Evolutionary conservation across 331 rosid genomes (phyloP).

Genomic region (Saraca asoca): DNA sequence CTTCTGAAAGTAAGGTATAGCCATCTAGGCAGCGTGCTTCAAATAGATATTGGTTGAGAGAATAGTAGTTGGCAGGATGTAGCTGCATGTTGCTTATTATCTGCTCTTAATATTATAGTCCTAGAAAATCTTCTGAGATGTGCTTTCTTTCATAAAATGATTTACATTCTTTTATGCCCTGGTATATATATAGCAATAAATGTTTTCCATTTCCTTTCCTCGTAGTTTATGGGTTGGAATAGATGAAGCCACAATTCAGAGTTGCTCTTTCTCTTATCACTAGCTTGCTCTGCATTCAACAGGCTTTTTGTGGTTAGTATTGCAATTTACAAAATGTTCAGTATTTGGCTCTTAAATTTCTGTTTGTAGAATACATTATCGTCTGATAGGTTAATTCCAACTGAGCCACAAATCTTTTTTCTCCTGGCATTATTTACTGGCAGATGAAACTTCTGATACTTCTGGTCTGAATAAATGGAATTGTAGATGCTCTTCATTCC

Average conservation of each 20-base stretch:
- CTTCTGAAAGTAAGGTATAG: constrained; percentile 8
- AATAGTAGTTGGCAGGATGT: constrained; percentile 18
- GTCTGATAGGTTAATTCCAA: constrained; percentile 17
- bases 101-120: constrained; percentile 11
- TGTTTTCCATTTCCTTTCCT: constrained; percentile 27
- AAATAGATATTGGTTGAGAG: constrained; percentile 11
- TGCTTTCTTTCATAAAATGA: constrained; percentile 17
- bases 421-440: constrained; percentile 33
- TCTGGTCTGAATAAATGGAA: constrained; percentile 64
- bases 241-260: constrained; percentile 64
- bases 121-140: constrained; percentile 22
- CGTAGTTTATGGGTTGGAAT: constrained; percentile 46
- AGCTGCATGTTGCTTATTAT: constrained; percentile 19
- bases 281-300: constrained; percentile 63
- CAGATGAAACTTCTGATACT: constrained; percentile 55
- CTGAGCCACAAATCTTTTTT: constrained; percentile 25
- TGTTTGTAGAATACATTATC: not conserved
- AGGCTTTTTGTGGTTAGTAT: constrained; percentile 68
- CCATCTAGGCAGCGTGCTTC: not conserved
- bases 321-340: constrained; percentile 5
- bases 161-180: constrained; percentile 5
- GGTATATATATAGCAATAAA: constrained; percentile 23
- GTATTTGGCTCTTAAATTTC: constrained; percentile 26
- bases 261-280: constrained; percentile 51
- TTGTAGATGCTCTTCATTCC: constrained; percentile 64